Base-by-base conservation (phyloP, 2,329 filamentous ascomycete genomes). In the Penicillium sp. region DNA sequence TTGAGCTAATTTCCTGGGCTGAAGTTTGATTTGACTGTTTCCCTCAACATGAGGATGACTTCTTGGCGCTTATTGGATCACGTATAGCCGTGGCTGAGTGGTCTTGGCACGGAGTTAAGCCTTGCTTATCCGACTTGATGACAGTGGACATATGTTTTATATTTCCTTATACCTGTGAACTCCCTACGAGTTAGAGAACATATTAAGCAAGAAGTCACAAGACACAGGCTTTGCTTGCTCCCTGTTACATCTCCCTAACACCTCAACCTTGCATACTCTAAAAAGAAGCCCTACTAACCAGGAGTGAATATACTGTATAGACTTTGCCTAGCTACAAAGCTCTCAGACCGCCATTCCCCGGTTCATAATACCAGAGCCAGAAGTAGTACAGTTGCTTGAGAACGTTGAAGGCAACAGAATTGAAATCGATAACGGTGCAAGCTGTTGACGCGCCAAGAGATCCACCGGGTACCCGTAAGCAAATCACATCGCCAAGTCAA, bases 81-180 rank as follows among this genome's bases (percentile, higher is more conserved):
- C 46, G 47, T 34, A 23, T 27, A 15, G 6, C n/a, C 15, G 52
- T 46, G 47, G 52, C 52, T 50, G 32, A 50, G 47, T 12, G n/a
- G 32, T 13, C 52, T 55, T 55, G 52, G 52, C 52, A 35, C 32
- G 52, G 47, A 55, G 7, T 51, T 55, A 35, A 55, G 46, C 23
- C 12, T 5, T 18, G 8, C 27, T 50, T 37, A 27, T 44, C 40
- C 3, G 48, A 18, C n/a, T 45, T 46, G 34, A 45, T 46, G n/a
- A 39, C 32, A 9, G 7, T 5, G 29, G 29, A 29, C 5, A 9
- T 6, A 37, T 15, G 16, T 27, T 27, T 16, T n/a, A 15, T 15
- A 34, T 27, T 27, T 16, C 32, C 27, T 29, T 10, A 10, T 8
- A 27, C 27, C 8, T 9, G 27, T 27, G 7, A 1, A 7, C 6